Evolutionary conservation across 768 basidiomycete species (phyloP).

Genomic region (Pulveroboletus sp.): DNA sequence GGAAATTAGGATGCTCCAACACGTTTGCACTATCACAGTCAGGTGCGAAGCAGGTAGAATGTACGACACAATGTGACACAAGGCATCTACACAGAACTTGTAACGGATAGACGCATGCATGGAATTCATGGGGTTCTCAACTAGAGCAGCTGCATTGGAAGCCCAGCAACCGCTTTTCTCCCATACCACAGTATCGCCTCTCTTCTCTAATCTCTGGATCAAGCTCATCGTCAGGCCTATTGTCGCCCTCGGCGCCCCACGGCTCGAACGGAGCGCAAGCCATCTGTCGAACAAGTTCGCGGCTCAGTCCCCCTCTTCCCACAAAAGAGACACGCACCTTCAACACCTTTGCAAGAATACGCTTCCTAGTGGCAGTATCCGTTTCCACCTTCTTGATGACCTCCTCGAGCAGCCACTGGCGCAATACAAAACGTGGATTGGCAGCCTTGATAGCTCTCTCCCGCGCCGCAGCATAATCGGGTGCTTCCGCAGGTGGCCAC

Average conservation of each 20-base stretch:
- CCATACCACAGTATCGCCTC: conserved; percentile 70
- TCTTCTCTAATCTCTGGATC: conserved; percentile 64
- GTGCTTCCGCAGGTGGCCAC: conserved; percentile 34
- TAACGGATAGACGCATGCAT: not conserved
- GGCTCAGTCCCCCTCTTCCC: not conserved
- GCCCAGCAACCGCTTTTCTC: conserved; percentile 70
- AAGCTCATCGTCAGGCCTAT: conserved; percentile 41
- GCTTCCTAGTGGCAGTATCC: conserved; percentile 59
- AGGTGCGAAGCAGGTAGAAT: no score
- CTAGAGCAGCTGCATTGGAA: conserved; percentile 95
- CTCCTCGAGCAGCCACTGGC: conserved; percentile 97
- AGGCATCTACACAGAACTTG: not conserved
- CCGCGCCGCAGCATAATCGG: conserved; percentile 43
- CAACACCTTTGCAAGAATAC: conserved; percentile 73
- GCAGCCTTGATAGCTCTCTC: conserved; percentile 46
- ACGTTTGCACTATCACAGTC: no score
- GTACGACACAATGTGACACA: no score
- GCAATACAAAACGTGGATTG: conserved; percentile 89
- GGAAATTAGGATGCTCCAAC: no score
- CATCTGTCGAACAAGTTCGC: conserved; percentile 52
- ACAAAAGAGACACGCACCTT: conserved; percentile 44
- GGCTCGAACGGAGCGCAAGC: conserved; percentile 76
- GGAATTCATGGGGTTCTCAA: conserved; percentile 28
- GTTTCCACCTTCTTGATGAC: conserved; percentile 73
- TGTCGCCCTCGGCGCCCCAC: conserved; percentile 75